Base-by-base conservation (phyloP, 148 eudicot species). In the Suaeda aralocaspica region DNA sequence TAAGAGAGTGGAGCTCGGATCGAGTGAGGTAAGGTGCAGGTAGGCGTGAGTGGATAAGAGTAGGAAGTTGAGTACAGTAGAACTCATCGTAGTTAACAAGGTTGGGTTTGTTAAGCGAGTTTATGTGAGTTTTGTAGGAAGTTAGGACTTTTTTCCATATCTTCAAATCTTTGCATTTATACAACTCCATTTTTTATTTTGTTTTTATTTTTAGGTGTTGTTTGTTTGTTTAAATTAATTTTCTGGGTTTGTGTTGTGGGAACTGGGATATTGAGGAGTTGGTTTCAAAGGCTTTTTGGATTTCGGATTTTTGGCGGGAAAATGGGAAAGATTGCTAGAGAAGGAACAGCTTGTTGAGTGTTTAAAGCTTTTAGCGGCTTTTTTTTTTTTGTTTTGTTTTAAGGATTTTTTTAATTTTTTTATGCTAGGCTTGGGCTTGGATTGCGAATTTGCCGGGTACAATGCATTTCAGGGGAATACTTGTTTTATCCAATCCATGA, bases 1-100 rank as follows among this genome's bases (percentile, higher is more conserved):
- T 88, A 66, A 92, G 93, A 19, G 81, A 75, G 59, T 84, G 79
- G 74, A 92, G 98, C 41, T 92, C 98, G 16, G 81, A 66, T 36
- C 76, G 79, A 58, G 98, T 89, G 75, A 92, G 76, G 75, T 84
- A 65, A 21, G 96, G 87, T 5, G 69, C 58, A 72, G 98, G 93
- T 80, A 66, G 64, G 19, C 98, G 92, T 14, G 72, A 69, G 25
- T 63, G 85, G 64, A 92, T 69, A 18, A 88, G 79, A 28, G 72
- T n/a, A 7, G 98, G 98, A 34, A 92, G 93, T 50, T 83, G 64
- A 5, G 50, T 57, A 33, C 81, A 74, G 93, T 92, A 92, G 79
- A 89, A 89, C 0, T 83, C 70, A 75, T 92, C 90, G 15, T 86
- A 82, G 19, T 89, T 52, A 57, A 72, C 70, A 3, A 92, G 88